A percentile compares a stretch with the other conserved stretches of the same genome.
phyloP scores from a whole-genome alignment of 768 basidiomycete species.

The Auricularia cornea region DNA sequence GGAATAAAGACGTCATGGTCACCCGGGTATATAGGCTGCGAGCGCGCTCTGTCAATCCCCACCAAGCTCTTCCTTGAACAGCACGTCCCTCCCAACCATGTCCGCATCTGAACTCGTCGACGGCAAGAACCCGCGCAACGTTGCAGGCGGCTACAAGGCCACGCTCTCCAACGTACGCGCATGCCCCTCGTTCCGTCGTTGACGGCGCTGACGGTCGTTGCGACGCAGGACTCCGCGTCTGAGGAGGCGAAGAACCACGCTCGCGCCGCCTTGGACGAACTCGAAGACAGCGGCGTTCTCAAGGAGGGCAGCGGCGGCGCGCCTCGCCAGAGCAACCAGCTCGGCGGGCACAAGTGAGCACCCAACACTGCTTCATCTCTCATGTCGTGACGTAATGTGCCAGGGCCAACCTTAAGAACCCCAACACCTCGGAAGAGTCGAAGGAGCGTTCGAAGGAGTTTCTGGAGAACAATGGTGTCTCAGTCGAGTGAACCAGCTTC shows the following conservation, averaged over 20 bases:
- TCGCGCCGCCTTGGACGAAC: background rate
- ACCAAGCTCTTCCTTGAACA: no score
- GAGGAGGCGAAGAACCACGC: background rate
- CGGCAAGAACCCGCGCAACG: background rate
- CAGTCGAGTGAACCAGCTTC: background rate
- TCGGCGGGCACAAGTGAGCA: background rate
- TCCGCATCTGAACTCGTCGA: background rate
- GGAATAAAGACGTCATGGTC: no score
- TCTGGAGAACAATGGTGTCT: conserved; percentile 1
- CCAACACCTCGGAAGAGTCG: conserved; percentile 8
- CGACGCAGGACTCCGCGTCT: background rate
- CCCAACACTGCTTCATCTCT: no score
- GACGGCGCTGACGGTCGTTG: no score
- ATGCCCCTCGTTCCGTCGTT: no score
- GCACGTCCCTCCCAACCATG: no score
- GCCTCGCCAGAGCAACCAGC: background rate
- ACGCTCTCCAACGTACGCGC: background rate
- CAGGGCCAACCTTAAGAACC: conserved; percentile 8
- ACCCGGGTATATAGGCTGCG: no score
- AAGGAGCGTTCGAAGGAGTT: conserved; percentile 10
- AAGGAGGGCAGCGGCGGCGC: background rate
- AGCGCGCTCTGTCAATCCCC: no score
- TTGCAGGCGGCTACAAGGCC: background rate
- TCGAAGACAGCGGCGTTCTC: background rate
- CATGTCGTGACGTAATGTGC: no score